phyloP scores from a whole-genome alignment of 441 rosid species.

The Syzygium malaccense region DNA sequence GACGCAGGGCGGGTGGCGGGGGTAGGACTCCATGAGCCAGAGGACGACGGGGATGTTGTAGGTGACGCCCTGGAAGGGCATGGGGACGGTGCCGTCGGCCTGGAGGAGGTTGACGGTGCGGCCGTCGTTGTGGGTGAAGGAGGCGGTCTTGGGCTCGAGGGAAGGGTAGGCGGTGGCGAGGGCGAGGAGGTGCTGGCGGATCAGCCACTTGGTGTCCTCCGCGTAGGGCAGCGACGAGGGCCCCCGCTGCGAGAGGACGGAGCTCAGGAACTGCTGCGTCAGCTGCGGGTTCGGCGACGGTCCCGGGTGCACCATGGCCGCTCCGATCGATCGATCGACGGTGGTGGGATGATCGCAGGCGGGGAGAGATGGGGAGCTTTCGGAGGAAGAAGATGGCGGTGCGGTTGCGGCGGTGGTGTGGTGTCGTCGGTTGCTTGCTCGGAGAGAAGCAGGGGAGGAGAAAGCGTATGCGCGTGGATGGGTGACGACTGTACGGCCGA shows the following conservation, averaged over 20 bases:
- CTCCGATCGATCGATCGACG: background rate
- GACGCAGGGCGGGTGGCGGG: constrained; percentile 81
- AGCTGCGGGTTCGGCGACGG: constrained; percentile 42
- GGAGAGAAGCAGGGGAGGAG: background rate
- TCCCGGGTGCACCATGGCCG: background rate
- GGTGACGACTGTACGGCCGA: background rate
- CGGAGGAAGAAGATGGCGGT: background rate
- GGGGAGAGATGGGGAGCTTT: background rate
- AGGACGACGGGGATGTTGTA: constrained; percentile 86
- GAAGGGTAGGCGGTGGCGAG: constrained; percentile 60
- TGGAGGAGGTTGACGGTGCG: constrained; percentile 90
- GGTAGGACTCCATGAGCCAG: constrained; percentile 93
- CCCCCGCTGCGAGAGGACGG: constrained; percentile 81
- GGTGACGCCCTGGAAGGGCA: constrained; percentile 72
- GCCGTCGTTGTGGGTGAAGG: constrained; percentile 96
- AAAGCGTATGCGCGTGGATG: background rate
- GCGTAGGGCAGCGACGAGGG: constrained; percentile 77
- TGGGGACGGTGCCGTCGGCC: constrained; percentile 89
- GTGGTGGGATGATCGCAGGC: background rate
- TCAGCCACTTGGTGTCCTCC: constrained; percentile 80
- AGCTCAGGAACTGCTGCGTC: constrained; percentile 72
- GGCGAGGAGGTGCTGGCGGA: constrained; percentile 81
- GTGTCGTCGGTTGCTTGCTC: background rate
- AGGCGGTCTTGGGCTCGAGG: constrained; percentile 79
- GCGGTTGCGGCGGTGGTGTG: background rate